These are phyloP conservation scores for Phylloporus sp. DNA, from an alignment of 768 basidiomycete species.

Conservation along the genomic window DNA sequence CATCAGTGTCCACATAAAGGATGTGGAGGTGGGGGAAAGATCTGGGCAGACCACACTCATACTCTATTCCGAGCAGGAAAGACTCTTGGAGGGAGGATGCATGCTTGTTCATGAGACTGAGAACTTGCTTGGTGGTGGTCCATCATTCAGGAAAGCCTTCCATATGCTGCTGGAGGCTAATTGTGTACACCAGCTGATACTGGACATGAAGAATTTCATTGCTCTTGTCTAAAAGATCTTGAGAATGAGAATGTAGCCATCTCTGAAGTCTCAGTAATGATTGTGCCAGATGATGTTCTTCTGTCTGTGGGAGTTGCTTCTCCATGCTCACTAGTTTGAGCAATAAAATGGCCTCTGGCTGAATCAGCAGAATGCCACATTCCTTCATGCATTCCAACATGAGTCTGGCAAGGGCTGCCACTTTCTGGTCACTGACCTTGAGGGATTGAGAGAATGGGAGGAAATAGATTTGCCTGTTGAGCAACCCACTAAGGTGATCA, in stretches of 20 bases:
- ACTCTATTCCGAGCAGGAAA: conserved; percentile 16
- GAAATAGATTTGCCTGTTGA: conserved; percentile 43
- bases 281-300: background rate
- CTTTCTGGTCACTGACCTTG: conserved; percentile 13
- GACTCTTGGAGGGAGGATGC: conserved; percentile 5
- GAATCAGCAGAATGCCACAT: conserved; percentile 43
- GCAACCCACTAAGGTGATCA: conserved; percentile 39
- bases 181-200: conserved; percentile 36
- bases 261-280: conserved; percentile 25
- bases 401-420: conserved; percentile 27
- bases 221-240: conserved; percentile 31
- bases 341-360: conserved; percentile 53
- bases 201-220: conserved; percentile 33
- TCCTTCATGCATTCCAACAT: conserved; percentile 35
- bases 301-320: conserved; percentile 14
- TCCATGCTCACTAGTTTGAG: conserved; percentile 46
- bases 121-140: conserved; percentile 29
- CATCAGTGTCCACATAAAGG: conserved; percentile 9
- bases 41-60: conserved; percentile 7
- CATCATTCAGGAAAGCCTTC: conserved; percentile 33
- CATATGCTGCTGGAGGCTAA: conserved; percentile 26
- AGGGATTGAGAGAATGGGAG: conserved; percentile 47
- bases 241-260: conserved; percentile 22
- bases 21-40: conserved; percentile 26
- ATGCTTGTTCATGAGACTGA: conserved; percentile 22